Percentiles rank a stretch among this genome's conserved stretches.
phyloP scores from a whole-genome alignment of 2,329 filamentous ascomycete genomes.

The Elsinoe australis region DNA sequence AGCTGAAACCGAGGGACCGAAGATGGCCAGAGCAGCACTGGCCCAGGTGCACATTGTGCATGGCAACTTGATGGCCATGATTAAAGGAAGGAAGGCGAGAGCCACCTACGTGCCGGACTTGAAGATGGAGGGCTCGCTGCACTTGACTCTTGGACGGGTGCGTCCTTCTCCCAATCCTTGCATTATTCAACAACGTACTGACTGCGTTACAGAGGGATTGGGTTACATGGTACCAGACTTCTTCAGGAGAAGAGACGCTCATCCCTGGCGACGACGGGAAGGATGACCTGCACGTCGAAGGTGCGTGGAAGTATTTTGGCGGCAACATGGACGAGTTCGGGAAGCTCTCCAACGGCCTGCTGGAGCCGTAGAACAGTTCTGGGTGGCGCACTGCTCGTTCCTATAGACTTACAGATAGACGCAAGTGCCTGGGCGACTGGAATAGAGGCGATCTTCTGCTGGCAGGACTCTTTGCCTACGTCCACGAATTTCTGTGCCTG shows the following conservation, averaged over 20 bases:
- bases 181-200: too few relatives aligned
- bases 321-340: not conserved
- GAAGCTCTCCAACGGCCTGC: too few relatives aligned
- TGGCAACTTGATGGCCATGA: not conserved
- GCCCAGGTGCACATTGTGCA: not conserved
- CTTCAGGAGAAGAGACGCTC: not conserved
- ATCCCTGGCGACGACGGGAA: not conserved
- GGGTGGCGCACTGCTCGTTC: too few relatives aligned
- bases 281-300: not conserved
- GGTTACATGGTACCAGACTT: not conserved
- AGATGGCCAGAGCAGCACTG: slow-evolving; percentile 42
- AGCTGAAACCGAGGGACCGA: slow-evolving; percentile 46
- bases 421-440: too few relatives aligned
- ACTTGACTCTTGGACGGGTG: not conserved
- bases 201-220: too few relatives aligned
- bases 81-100: not conserved
- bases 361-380: too few relatives aligned
- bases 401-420: too few relatives aligned
- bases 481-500: too few relatives aligned
- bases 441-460: too few relatives aligned
- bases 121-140: not conserved
- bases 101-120: not conserved
- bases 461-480: too few relatives aligned
- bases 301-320: slow-evolving; percentile 1
- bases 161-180: too few relatives aligned